phyloP scores from a whole-genome alignment of 768 basidiomycete genomes.

The Tricholoma bakamatsutake region DNA sequence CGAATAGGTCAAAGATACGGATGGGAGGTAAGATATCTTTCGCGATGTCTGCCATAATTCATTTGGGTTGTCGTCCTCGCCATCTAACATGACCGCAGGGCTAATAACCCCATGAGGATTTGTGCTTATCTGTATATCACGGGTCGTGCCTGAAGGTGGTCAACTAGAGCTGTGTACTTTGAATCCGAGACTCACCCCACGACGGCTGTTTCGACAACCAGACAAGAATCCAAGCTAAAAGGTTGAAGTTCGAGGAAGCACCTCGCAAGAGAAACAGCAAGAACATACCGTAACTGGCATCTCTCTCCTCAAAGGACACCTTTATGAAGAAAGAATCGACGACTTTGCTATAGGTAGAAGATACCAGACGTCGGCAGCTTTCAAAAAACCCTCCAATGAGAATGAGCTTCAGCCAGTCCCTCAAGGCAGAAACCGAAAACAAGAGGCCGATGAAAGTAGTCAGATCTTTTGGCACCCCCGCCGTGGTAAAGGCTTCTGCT shows the following conservation, averaged over 20 bases:
- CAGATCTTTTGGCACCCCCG: slow-evolving; percentile 5
- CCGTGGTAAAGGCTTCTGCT: neutral
- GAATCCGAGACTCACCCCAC: slow-evolving; percentile 36
- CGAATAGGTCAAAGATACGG: slow-evolving; percentile 25
- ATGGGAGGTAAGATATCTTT: slow-evolving; percentile 28
- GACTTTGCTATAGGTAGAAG: slow-evolving; percentile 28
- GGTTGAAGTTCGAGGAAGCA: neutral
- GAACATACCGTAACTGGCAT: slow-evolving; percentile 20
- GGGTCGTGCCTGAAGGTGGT: slow-evolving; percentile 29
- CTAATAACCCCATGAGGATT: slow-evolving; percentile 19
- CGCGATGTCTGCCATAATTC: slow-evolving; percentile 10
- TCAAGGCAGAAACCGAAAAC: slow-evolving; percentile 37
- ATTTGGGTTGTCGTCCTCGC: slow-evolving; percentile 18
- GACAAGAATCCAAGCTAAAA: slow-evolving; percentile 49
- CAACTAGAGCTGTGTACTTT: neutral
- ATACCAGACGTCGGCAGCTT: slow-evolving; percentile 35
- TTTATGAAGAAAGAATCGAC: slow-evolving; percentile 44
- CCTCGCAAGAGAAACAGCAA: neutral
- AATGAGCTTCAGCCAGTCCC: slow-evolving; percentile 48
- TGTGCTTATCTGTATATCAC: slow-evolving; percentile 45
- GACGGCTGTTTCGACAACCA: slow-evolving; percentile 53
- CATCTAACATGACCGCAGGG: slow-evolving; percentile 19
- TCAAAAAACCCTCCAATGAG: slow-evolving; percentile 49
- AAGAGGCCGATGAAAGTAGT: slow-evolving; percentile 13
- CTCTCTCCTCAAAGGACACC: slow-evolving; percentile 42